Base-by-base conservation (phyloP, 2,329 filamentous ascomycete species). In the Graphium sp. region DNA sequence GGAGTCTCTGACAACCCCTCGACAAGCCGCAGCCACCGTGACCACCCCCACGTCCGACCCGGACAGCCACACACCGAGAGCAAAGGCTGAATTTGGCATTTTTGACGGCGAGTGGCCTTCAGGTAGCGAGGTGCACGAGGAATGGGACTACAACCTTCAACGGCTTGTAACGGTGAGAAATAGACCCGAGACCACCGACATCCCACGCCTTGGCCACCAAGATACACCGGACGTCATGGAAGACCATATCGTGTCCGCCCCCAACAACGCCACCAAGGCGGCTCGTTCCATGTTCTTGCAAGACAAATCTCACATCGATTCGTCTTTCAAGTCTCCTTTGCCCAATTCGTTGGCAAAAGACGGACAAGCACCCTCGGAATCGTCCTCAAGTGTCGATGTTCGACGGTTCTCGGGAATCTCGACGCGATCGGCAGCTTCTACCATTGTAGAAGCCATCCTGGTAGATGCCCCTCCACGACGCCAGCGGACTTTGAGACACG, bases 91-190 rank as follows among this genome's bases (percentile, higher is more conserved):
- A 27, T 68, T 68, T 38, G 49, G 54, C 34, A 54, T 55, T 31
- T 71, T 70, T 44, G 70, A 76, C 41, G 68, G 66, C 23, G 62
- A 66, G 43, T 75, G 66, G 66, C 53, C 46, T 28, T 53, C 55
- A 18, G 44, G 47, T 18, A 54, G 45, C 37, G 58, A 66, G 36
- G 56, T 60, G 18, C 60, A 61, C 36, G 50, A 57, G 43, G 62
- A 68, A 49, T 68, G 63, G 60, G 62, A 71, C 37, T 49, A 58
- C 35, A 62, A 62, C 44, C 46, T 63, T 22, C 52, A 57, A 39
- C 60, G 62, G 48, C 59, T 64, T 54, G 63, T 67, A 23, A 60
- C 51, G 12, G 56, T 68, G 17, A 59, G 56, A 37, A 70, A 62
- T 39, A 56, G 47, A 40, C 50, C 23, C 18, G 18, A 12, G 41